Base-by-base conservation (phyloP, 371 early-diverging fungal species). In the Mortierella sp. region DNA sequence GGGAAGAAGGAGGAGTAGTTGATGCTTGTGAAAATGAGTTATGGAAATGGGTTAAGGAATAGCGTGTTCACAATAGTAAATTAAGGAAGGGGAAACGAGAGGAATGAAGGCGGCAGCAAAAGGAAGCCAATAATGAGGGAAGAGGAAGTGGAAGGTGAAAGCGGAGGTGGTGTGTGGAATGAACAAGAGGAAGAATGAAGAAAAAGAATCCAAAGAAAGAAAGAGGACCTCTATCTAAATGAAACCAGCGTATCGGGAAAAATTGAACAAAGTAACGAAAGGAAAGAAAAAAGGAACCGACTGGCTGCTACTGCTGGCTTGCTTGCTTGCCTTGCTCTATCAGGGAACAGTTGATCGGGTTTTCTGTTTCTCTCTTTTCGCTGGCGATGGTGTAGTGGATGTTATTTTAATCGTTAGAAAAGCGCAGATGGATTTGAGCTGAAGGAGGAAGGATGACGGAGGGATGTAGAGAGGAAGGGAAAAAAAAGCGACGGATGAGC, bases 261-360 rank as follows among this genome's bases (percentile, higher is more conserved):
- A 64, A 34, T 21, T 37, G 21, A 19, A 4, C 37, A 61, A 4
- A 37, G 14, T 19, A 55, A 64, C 0, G 37, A 37, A 31, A 2
- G 19, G 6, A 6, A 64, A 46, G 48, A 46, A 13, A 43, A 43
- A 46, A 8, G 48, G 48, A 13, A 13, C 48, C 9, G 48, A 13
- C 5, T 46, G 48, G 13, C 48, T 46, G 48, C 48, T 46, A 9
- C 48, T 9, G 48, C 48, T 46, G 6, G 43, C 4, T 4, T 40
- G 13, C 48, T 13, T 46, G 48, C 13, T 46, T 11, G 48, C 13
- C 48, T 13, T 46, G 48, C 13, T 13, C 48, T 37, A 21, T 37
- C 64, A 64, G 37, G 64, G 64, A 64, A 9, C 64, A 64, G 64
- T 64, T 64, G 64, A 64, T 64, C 64, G 64, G 64, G 3, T 59